Evolutionary conservation across 768 basidiomycete species (phyloP), one percentile per base, ranked within the genome.

Genomic region (Gyrodon lividus): DNA sequence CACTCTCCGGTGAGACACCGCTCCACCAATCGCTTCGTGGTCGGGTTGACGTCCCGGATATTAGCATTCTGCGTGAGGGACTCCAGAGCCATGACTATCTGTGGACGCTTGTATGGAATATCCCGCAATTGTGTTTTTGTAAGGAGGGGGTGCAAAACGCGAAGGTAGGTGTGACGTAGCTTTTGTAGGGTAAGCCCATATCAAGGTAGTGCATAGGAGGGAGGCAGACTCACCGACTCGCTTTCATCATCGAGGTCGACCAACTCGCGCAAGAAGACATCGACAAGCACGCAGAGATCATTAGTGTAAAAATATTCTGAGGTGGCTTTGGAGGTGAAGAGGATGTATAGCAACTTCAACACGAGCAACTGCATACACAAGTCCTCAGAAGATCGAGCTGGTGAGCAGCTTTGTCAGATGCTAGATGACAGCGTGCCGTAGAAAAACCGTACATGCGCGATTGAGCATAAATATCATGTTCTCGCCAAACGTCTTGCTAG

Each of bases 391-490:
- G 89, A 89, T 37, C 86, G 83, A 62, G 87, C 93, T 94, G 30
- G n/a, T 14, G n/a, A 46, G 35, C 14, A 40, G 16, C 26, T 5
- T 38, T 9, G 30, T 61, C 46, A 59, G 53, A n/a, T 4, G 22
- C 4, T 35, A 40, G 42, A 50, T 9, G 51, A 31, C 40, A 28
- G 45, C 8, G n/a, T 16, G 5, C 6, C 16, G 48, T n/a, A 33
- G 16, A 31, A 33, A 12, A 77, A 31, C 31, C 89, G 60, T 63
- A 95, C 94, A 80, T 40, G 95, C 89, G 52, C 97, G 85, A 63
- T 99, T 98, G 40, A 99, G 75, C 89, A 99, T 99, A 70, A 98
- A 99, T 50, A 99, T 98, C 78, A 99, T 82, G 66, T 98, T 99
- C 72, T 94, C 95, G 4, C 95, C 94, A 63, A 99, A 97, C 0